A percentile compares a stretch with the other conserved stretches of the same genome.
Evolutionary conservation across 1,139 yeast genomes (phyloP).

Genomic region (Kluyveromyces sp.): DNA sequence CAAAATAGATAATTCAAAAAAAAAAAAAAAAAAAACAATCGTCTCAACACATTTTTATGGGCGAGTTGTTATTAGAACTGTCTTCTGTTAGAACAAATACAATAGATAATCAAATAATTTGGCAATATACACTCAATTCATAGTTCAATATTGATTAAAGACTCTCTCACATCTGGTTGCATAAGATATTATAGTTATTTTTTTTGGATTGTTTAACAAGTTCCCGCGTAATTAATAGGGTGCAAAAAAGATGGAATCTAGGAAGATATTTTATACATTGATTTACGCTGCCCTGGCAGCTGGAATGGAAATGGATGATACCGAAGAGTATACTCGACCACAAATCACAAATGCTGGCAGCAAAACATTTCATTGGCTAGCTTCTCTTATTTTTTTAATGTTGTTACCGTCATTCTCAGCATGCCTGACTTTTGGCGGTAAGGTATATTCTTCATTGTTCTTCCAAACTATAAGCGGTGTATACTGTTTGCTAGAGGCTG

Average conservation of each 20-base stretch:
- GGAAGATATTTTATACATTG: neutral
- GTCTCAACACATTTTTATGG: no score
- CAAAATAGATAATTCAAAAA: no score
- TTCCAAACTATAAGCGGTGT: constrained; percentile 42
- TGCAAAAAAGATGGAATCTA: neutral
- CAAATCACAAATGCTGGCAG: constrained; percentile 39
- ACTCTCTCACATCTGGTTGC: no score
- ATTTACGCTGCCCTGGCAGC: neutral
- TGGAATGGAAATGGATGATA: constrained; percentile 26
- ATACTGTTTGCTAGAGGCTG: constrained; percentile 48
- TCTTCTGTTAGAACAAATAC: no score
- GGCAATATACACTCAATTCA: no score
- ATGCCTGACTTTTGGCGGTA: constrained; percentile 47
- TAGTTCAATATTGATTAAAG: no score
- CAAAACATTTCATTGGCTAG: constrained; percentile 58
- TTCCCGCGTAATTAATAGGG: neutral
- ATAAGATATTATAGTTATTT: no score
- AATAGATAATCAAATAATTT: no score
- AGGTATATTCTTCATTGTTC: constrained; percentile 38
- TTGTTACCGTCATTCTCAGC: constrained; percentile 50
- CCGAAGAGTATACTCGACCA: constrained; percentile 27
- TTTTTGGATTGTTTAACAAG: no score
- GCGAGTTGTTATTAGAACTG: no score
- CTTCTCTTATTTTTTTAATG: constrained; percentile 39
- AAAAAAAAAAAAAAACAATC: no score